phyloP scores from a whole-genome alignment of 208 protist species.

The Trypanosoma conorhini region DNA sequence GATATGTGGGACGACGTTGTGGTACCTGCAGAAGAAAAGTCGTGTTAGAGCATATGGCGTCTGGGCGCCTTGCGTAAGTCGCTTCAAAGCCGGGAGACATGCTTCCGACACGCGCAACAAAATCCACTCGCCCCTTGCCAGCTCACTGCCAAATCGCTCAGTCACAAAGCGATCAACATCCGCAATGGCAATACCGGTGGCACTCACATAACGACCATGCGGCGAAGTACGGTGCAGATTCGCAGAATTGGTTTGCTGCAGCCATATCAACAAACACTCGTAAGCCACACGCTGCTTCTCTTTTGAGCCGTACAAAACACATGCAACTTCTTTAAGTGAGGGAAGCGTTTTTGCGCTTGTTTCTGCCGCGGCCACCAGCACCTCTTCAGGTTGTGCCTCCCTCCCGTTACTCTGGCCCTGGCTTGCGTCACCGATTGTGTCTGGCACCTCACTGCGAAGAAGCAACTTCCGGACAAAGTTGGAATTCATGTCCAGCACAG shows the following conservation, averaged over 20 bases:
- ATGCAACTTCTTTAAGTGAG: conserved; percentile 32
- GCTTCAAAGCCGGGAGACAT: background rate
- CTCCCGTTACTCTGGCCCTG: background rate
- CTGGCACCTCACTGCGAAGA: background rate
- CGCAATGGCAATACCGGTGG: conserved; percentile 24
- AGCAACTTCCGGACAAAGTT: conserved; percentile 38
- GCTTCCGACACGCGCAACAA: conserved; percentile 2
- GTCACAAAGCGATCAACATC: conserved; percentile 52
- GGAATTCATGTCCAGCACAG: conserved; percentile 39
- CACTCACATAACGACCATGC: conserved; percentile 26
- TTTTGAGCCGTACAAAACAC: conserved; percentile 37
- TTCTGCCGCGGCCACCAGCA: background rate
- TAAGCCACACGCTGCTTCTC: conserved; percentile 47
- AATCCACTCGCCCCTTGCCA: conserved; percentile 9
- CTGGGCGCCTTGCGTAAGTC: conserved; percentile 12
- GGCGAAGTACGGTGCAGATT: conserved; percentile 5
- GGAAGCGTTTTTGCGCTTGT: background rate
- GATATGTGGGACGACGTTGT: conserved; percentile 23
- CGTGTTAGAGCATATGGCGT: conserved; percentile 35
- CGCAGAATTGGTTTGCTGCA: conserved; percentile 2
- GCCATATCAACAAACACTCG: conserved; percentile 47
- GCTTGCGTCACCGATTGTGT: background rate
- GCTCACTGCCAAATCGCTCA: conserved; percentile 21
- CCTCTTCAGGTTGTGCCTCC: background rate
- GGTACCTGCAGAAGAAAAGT: conserved; percentile 27